Conservation (phyloP, 192 early-diverging fungal species). For the Funneliformis geosporum region DNA sequence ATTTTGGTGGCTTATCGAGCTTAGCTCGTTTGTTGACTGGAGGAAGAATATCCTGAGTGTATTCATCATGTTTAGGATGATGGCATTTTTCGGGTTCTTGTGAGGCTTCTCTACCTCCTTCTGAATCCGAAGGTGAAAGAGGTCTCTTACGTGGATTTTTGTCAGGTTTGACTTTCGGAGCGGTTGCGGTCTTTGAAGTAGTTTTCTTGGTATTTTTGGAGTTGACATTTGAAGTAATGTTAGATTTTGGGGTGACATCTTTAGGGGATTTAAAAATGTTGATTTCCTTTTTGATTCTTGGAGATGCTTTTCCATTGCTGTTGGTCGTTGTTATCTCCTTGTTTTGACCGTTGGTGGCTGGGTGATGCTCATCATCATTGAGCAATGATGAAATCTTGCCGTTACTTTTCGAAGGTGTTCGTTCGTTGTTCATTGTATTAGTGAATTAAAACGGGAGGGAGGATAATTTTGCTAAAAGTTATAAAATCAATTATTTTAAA, state of each 20-base stretch:
- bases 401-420: background rate
- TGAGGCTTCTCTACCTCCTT: background rate
- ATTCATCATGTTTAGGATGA: slow-evolving; percentile 5
- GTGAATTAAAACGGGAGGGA: background rate
- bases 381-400: background rate
- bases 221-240: background rate
- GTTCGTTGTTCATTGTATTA: background rate
- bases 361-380: background rate
- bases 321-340: background rate
- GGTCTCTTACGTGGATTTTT: background rate
- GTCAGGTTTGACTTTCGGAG: background rate
- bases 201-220: background rate
- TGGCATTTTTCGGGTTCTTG: background rate
- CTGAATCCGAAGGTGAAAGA: background rate
- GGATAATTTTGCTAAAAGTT: too few relatives aligned
- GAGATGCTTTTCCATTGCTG: background rate
- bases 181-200: background rate
- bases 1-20: background rate
- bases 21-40: background rate
- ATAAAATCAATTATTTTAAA: too few relatives aligned
- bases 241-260: background rate
- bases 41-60: background rate
- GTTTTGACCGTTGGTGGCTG: background rate
- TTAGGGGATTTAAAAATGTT: background rate
- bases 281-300: background rate